These are phyloP conservation scores for Trametopsis cervina DNA, from an alignment of 768 basidiomycete species.

Conservation along the genomic window DNA sequence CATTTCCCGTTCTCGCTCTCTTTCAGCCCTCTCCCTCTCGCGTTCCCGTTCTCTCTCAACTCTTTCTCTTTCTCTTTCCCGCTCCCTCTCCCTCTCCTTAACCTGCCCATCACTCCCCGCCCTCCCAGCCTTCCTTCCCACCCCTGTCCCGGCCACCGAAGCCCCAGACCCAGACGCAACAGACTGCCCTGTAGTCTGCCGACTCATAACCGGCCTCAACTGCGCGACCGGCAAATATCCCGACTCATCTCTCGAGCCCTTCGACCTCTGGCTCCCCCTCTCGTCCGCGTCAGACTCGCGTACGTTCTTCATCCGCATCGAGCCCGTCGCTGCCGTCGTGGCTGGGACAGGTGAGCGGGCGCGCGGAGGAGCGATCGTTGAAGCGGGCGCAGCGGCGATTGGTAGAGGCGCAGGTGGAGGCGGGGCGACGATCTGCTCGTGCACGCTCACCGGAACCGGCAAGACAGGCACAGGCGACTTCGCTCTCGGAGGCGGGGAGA, in stretches of 20 bases:
- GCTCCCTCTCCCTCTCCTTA: background rate
- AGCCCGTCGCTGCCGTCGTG: conserved; percentile 4
- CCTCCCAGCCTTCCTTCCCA: background rate
- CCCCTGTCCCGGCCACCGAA: no score
- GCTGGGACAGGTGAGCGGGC: conserved; percentile 13
- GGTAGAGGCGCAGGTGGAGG: background rate
- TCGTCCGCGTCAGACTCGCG: background rate
- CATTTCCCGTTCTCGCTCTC: no score
- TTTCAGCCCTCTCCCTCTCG: no score
- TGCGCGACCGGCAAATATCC: conserved; percentile 15
- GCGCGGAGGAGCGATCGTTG: conserved; percentile 15
- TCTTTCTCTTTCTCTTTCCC: no score
- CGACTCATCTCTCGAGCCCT: conserved; percentile 2
- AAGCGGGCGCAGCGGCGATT: conserved; percentile 11
- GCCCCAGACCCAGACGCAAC: no score
- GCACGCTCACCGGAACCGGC: background rate
- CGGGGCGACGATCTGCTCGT: background rate
- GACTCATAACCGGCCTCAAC: conserved; percentile 9
- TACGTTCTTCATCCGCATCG: background rate
- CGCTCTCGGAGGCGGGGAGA: background rate
- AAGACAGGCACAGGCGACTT: background rate
- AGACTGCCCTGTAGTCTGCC: conserved; percentile 10
- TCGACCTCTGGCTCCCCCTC: conserved; percentile 4
- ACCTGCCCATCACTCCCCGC: background rate
- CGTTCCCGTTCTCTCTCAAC: no score